Conservation (phyloP, 2,329 filamentous ascomycete species). For the Xenoacremonium recifei region DNA sequence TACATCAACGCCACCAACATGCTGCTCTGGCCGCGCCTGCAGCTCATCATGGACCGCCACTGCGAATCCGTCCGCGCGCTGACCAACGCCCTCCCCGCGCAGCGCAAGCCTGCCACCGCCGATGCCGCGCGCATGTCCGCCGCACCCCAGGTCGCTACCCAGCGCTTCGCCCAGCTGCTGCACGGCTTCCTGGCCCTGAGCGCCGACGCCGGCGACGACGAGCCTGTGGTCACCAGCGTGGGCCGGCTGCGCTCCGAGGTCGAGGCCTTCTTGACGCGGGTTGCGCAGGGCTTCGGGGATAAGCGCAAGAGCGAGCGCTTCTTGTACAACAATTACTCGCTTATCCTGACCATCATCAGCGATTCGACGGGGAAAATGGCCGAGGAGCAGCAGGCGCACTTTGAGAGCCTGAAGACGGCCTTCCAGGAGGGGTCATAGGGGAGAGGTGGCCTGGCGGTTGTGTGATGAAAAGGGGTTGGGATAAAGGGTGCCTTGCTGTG, state of each 20-base stretch:
- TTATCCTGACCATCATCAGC: slow-evolving; percentile 89
- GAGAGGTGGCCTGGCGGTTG: too few relatives aligned
- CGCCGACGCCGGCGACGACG: slow-evolving; percentile 89
- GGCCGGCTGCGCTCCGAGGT: slow-evolving; percentile 76
- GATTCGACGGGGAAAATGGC: slow-evolving; percentile 72
- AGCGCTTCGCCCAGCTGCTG: slow-evolving; percentile 91
- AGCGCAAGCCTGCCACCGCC: slow-evolving; percentile 41
- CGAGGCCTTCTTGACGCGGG: slow-evolving; percentile 76
- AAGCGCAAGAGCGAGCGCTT: slow-evolving; percentile 82
- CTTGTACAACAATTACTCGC: slow-evolving; percentile 91
- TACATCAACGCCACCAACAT: slow-evolving; percentile 96
- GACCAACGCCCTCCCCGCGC: slow-evolving; percentile 51
- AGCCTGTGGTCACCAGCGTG: slow-evolving; percentile 83
- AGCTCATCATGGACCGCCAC: slow-evolving; percentile 90
- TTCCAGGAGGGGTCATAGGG: slow-evolving; percentile 45
- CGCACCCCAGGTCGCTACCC: slow-evolving; percentile 87
- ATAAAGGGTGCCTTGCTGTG: too few relatives aligned
- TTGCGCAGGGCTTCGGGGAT: slow-evolving; percentile 75
- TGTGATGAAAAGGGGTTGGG: background rate
- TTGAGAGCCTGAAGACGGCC: slow-evolving; percentile 63
- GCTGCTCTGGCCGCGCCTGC: slow-evolving; percentile 94
- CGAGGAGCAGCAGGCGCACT: slow-evolving; percentile 71
- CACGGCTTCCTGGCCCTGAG: slow-evolving; percentile 82
- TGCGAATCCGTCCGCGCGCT: slow-evolving; percentile 77
- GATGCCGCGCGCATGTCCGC: slow-evolving; percentile 64